A percentile compares a stretch with the other conserved stretches of the same genome.
Conservation (phyloP, 805 yeast species). For the Wickerhamomyces queroliae region DNA sequence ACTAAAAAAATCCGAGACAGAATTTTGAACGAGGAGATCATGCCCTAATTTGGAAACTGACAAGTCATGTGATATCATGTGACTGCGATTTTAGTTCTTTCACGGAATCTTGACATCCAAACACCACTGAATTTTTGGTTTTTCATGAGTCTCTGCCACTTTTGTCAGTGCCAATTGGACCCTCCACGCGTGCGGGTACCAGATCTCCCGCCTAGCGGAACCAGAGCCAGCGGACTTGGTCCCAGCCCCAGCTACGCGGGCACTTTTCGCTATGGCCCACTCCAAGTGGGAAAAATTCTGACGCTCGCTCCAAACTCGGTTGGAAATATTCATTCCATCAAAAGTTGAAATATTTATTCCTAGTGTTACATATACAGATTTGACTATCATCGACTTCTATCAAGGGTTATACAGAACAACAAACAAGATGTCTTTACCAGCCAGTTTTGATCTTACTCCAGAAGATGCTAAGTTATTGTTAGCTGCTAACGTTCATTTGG, state of each 20-base stretch:
- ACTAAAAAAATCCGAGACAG: no score
- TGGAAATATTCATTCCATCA: neutral
- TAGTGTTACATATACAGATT: neutral
- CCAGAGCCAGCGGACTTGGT: no score
- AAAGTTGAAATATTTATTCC: slow-evolving; percentile 1
- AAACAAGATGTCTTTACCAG: slow-evolving; percentile 70
- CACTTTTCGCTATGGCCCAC: neutral
- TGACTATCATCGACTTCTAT: neutral
- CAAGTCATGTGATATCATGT: no score
- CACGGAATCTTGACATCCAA: neutral
- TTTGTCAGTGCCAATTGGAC: neutral
- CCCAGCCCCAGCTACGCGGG: neutral
- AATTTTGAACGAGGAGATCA: no score
- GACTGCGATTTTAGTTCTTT: no score
- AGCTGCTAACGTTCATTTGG: slow-evolving; percentile 99
- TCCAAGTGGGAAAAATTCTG: neutral
- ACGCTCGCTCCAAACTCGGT: neutral
- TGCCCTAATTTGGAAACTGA: no score
- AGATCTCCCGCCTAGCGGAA: neutral
- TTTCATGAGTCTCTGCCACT: neutral
- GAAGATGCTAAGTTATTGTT: slow-evolving; percentile 98
- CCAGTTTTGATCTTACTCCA: slow-evolving; percentile 87
- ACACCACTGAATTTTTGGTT: neutral
- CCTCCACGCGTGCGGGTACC: neutral
- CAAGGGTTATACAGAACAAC: neutral